Conservation (phyloP, 345 rosid species). For the Ceriops tagal region DNA sequence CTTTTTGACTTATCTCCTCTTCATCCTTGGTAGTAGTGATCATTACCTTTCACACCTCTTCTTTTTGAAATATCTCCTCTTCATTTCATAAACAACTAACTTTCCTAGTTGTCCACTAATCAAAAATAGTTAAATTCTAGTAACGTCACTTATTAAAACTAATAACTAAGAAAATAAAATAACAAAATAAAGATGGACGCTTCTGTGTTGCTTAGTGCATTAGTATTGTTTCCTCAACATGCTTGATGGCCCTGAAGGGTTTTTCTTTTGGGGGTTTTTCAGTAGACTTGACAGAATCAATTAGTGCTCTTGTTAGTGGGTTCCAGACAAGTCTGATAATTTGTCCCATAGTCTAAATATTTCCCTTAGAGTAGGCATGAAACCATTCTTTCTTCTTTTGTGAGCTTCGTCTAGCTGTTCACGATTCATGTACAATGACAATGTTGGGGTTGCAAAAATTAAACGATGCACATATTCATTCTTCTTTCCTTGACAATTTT, state of each 20-base stretch:
- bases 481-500: too few species aligned
- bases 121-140: too few species aligned
- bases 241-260: neutral
- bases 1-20: too few species aligned
- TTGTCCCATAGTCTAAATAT: neutral
- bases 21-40: too few species aligned
- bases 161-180: neutral
- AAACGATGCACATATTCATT: neutral
- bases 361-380: neutral
- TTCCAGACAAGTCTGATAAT: neutral
- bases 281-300: neutral
- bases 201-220: too few species aligned
- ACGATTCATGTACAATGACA: neutral
- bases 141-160: too few species aligned
- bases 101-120: too few species aligned
- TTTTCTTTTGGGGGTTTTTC: neutral
- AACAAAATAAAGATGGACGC: too few species aligned
- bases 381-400: too few species aligned
- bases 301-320: constrained; percentile 1
- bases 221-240: neutral
- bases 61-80: too few species aligned
- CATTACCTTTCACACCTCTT: too few species aligned
- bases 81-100: too few species aligned
- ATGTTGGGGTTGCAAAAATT: neutral
- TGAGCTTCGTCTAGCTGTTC: neutral